A percentile compares a stretch with the other conserved stretches of the same genome.
phyloP scores from a whole-genome alignment of 768 basidiomycete genomes.

The Psilocybe sp. region DNA sequence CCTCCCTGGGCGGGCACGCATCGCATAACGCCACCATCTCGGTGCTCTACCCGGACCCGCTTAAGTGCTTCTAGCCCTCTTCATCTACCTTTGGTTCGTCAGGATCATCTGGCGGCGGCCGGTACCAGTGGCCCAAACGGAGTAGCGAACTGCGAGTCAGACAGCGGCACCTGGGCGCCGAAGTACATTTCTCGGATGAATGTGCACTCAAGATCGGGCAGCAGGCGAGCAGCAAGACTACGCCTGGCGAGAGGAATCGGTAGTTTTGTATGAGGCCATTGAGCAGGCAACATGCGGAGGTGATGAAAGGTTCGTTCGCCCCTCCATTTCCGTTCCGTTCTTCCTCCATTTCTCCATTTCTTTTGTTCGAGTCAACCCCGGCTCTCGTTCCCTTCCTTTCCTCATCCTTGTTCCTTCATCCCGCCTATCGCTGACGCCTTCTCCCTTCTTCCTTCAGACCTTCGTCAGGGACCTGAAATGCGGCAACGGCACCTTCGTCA shows the following conservation, averaged over 20 bases:
- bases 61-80: too few relatives aligned
- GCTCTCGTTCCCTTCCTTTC: constrained; percentile 1
- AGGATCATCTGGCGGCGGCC: constrained; percentile 93
- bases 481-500: constrained; percentile 98
- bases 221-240: constrained; percentile 94
- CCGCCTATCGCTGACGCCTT: too few relatives aligned
- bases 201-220: constrained; percentile 91
- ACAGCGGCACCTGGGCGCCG: constrained; percentile 90
- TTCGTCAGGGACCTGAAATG: constrained; percentile 98
- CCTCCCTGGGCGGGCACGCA: too few relatives aligned
- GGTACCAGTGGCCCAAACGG: too few relatives aligned
- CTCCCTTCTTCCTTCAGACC: constrained; percentile 71
- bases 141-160: too few relatives aligned
- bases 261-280: constrained; percentile 96
- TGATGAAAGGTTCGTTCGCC: constrained; percentile 68
- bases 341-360: too few relatives aligned
- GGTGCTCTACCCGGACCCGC: constrained; percentile 77
- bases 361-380: too few relatives aligned
- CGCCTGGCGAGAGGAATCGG: constrained; percentile 89
- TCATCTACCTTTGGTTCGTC: constrained; percentile 82
- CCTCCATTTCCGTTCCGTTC: not conserved
- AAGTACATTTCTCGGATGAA: constrained; percentile 83
- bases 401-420: too few relatives aligned
- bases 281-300: constrained; percentile 92
- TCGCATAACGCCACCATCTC: constrained; percentile 25